These are phyloP conservation scores for Hypholoma fasciculare DNA, from an alignment of 768 basidiomycete genomes.

Conservation along the genomic window DNA sequence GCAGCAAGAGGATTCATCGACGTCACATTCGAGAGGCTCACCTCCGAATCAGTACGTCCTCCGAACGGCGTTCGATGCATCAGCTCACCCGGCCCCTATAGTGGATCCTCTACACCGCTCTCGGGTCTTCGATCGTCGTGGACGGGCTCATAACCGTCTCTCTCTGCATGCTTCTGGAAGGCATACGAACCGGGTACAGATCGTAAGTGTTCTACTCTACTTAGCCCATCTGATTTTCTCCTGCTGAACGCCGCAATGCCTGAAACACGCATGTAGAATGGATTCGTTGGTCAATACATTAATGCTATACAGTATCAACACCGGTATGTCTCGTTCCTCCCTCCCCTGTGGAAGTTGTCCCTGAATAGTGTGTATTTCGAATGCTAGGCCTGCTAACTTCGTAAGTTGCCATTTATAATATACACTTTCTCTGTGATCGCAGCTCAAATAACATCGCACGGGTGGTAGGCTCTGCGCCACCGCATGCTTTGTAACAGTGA, in stretches of 20 bases:
- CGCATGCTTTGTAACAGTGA: conserved; percentile 26
- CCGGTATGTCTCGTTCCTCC: conserved; percentile 12
- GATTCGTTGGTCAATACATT: conserved; percentile 23
- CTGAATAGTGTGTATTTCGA: not conserved
- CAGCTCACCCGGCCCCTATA: not conserved
- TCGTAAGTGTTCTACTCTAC: conserved; percentile 11
- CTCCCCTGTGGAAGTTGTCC: not conserved
- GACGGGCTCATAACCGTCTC: conserved; percentile 23
- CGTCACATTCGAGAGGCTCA: conserved; percentile 16
- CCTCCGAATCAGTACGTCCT: conserved; percentile 18
- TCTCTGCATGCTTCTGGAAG: conserved; percentile 19
- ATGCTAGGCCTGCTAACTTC: conserved; percentile 23
- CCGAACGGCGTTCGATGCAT: not conserved
- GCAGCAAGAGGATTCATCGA: conserved; percentile 18
- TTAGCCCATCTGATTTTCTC: not conserved
- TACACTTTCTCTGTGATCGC: not conserved
- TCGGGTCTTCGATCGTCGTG: conserved; percentile 21
- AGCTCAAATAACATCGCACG: not conserved
- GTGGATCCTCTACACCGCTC: conserved; percentile 23
- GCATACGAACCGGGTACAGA: conserved; percentile 22
- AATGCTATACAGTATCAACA: conserved; percentile 26
- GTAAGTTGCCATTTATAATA: conserved; percentile 9
- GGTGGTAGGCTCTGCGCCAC: conserved; percentile 20
- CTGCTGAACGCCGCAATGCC: no score
- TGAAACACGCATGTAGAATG: conserved; percentile 9